Evolutionary conservation across 345 rosid genomes (phyloP), one percentile per base, ranked within the genome.

Genomic region (Hibiscus tridactylites): DNA sequence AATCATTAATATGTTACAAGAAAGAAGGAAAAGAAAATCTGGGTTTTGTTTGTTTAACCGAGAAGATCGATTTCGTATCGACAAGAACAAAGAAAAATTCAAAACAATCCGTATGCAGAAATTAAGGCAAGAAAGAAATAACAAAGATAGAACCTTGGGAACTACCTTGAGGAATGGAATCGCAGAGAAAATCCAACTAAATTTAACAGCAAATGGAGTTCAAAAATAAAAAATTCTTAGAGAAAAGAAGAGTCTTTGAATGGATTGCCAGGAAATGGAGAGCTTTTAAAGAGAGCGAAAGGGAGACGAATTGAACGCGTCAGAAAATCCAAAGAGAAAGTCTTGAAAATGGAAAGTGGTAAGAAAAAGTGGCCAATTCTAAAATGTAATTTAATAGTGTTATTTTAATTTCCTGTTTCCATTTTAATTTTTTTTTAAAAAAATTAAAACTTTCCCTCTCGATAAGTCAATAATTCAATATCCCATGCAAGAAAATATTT

Each of bases 81-180:
- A 13, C 16, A 54, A 42, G 44, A 64, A 73, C 17, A 53, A 64
- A 28, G 42, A 73, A 39, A 65, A 35, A 63, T 17, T 0, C 3
- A 2, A 35, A 63, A 39, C 44, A 52, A 35, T 21, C 52, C 61
- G 54, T 63, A 39, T 4, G 37, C 31, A 21, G n/a, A n/a, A 52
- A 29, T 1, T 3, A 19, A 63, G 8, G 10, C 33, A 24, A 61
- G 5, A 42, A 28, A 0, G 16, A 21, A 52, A 11, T 58, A 15
- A 15, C 53, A 9, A 28, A 61, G 50, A 46, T 13, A 13, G 26
- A 24, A 60, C 54, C 46, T 5, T 16, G 46, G 67, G 4, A 8
- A 47, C 13, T 70, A 75, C 77, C 79, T 74, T 52, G 59, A 66
- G 57, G 10, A 47, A 67, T 8, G 69, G 33, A 53, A 49, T 3